Evolutionary conservation across 257 asterid genomes (phyloP), one percentile per base, ranked within the genome.

Genomic region (Cruciata laevipes): DNA sequence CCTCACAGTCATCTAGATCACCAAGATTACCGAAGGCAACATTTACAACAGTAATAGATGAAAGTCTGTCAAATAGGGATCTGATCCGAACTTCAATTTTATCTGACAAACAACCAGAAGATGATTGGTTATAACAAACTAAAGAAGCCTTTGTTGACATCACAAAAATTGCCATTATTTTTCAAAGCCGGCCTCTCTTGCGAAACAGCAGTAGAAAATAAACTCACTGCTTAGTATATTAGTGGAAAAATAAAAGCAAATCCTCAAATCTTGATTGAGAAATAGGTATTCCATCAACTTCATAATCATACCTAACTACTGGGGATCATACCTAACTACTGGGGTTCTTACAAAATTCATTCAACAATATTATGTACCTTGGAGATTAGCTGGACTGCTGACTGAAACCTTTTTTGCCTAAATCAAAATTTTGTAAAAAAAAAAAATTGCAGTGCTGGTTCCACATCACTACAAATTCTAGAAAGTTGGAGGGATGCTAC

Each of bases 1-100:
- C 99, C 97, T 93, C 91, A 61, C 79, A 80, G 64, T 87, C 92
- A 71, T 87, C 92, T 69, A 88, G 79, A 51, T 73, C 72, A 71
- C 87, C 85, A 63, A 90, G 83, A 81, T 83, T 85, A 66, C 84
- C 82, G 63, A 89, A 84, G 73, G 85, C 61, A 77, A 88, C 81
- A 80, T 90, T 81, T 63, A 93, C 89, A 62, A 90, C 82, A 78
- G 76, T 67, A 69, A 77, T 71, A 67, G 96, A 90, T 69, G 95
- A 74, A 23, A 85, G 86, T 72, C 84, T 88, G 78, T 85, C 80
- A 85, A 94, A 87, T 47, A 94, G 77, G 55, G 78, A 73, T 86
- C 69, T 86, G 68, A 90, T 74, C 73, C 85, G 88, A 72, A 68
- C 87, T 79, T 81, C 89, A 69, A 94, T 70, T 67, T 82, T 79